A percentile compares a stretch with the other conserved stretches of the same genome.
phyloP scores from a whole-genome alignment of 768 basidiomycete genomes.

The Pleurotus sapidus region DNA sequence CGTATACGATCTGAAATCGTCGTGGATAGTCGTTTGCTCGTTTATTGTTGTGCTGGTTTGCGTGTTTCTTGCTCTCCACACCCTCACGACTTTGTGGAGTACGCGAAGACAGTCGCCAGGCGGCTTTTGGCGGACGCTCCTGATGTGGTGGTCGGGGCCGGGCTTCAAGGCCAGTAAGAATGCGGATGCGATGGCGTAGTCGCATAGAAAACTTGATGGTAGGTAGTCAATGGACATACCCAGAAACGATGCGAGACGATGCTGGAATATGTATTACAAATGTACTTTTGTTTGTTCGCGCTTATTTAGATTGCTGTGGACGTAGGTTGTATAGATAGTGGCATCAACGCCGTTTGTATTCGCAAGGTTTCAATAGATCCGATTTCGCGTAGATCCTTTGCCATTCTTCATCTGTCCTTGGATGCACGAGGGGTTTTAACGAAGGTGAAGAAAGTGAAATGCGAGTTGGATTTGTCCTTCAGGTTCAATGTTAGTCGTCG shows the following conservation, averaged over 20 bases:
- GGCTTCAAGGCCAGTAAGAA: no score
- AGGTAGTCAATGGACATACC: no score
- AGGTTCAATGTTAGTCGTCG: no score
- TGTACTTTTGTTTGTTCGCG: no score
- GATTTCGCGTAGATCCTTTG: conserved; percentile 47
- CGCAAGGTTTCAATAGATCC: conserved; percentile 76
- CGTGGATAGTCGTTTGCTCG: conserved; percentile 37
- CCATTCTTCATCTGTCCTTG: conserved; percentile 61
- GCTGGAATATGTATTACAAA: no score
- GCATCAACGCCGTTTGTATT: conserved; percentile 82
- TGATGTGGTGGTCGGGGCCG: no score
- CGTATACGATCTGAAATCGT: conserved; percentile 24
- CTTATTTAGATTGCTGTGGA: no score
- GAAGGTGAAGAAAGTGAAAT: conserved; percentile 86
- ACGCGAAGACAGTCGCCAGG: no score
- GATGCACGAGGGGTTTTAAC: conserved; percentile 49
- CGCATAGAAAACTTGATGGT: no score
- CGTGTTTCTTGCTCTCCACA: conserved; percentile 40
- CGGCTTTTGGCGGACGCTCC: no score
- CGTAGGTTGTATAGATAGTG: background rate
- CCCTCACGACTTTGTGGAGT: conserved; percentile 50
- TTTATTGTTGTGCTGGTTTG: conserved; percentile 36
- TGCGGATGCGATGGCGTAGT: no score
- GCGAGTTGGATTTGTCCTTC: conserved; percentile 79
- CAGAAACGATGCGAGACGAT: no score